Evolutionary conservation across 2,329 filamentous ascomycete genomes (phyloP).

Genomic region (Dactylellina drechsleri): DNA sequence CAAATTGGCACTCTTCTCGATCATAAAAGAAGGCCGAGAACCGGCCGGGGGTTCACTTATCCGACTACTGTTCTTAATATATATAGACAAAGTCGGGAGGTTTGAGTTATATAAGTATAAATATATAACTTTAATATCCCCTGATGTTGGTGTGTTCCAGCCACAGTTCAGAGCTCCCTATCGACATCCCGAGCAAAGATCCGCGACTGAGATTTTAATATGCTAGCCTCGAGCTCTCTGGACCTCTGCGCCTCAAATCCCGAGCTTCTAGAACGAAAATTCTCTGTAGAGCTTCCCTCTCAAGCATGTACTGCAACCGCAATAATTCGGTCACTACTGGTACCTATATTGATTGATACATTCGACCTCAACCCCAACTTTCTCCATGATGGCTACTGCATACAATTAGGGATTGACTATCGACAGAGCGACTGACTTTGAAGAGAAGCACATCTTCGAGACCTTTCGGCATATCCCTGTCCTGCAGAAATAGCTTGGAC

Average conservation of each 20-base stretch:
- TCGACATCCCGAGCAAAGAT: conserved; percentile 35
- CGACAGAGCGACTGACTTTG: background rate
- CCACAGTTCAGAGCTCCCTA: background rate
- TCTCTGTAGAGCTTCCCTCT: background rate
- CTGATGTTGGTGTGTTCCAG: background rate
- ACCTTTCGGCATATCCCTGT: conserved; percentile 4
- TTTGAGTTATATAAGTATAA: background rate
- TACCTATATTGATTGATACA: background rate
- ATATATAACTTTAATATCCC: background rate
- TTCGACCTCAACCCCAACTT: background rate
- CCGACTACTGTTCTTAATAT: background rate
- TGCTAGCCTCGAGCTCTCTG: background rate
- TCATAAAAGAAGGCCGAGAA: conserved; percentile 17
- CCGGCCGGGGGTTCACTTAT: conserved; percentile 23
- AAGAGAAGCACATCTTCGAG: background rate
- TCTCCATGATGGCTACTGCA: background rate
- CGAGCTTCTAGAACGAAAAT: background rate
- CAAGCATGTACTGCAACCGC: background rate
- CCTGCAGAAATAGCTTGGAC: background rate
- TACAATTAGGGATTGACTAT: background rate
- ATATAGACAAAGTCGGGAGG: too few species aligned
- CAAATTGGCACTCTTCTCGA: conserved; percentile 4
- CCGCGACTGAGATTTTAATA: conserved; percentile 19
- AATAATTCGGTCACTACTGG: background rate
- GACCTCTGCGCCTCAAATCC: too few species aligned